A percentile compares a stretch with the other conserved stretches of the same genome.
These are phyloP conservation scores for Neocatenulostroma microsporum DNA, from an alignment of 2,329 filamentous ascomycete genomes.

Conservation along the genomic window DNA sequence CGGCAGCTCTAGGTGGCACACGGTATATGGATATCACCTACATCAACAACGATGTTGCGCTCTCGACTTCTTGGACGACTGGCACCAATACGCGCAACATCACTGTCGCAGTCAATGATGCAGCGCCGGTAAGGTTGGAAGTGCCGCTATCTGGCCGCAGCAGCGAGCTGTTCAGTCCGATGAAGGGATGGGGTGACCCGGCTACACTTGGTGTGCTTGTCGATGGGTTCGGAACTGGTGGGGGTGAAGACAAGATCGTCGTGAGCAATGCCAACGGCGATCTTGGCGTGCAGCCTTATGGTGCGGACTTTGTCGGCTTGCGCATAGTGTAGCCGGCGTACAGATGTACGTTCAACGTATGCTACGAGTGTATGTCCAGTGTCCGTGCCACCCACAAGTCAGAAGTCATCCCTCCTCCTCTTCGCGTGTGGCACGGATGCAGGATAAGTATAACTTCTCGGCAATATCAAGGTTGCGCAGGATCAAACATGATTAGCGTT, in stretches of 20 bases:
- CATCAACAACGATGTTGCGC: slow-evolving; percentile 47
- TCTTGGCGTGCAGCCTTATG: slow-evolving; percentile 24
- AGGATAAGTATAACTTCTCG: no score
- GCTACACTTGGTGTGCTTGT: slow-evolving; percentile 40
- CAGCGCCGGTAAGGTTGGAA: slow-evolving; percentile 38
- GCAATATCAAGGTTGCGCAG: no score
- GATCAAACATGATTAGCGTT: no score
- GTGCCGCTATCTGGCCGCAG: slow-evolving; percentile 39
- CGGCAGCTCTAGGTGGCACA: slow-evolving; percentile 21
- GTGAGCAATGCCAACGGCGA: slow-evolving; percentile 23
- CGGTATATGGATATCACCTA: slow-evolving; percentile 44
- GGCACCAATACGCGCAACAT: slow-evolving; percentile 46
- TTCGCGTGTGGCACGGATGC: no score
- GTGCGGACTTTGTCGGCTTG: slow-evolving; percentile 41
- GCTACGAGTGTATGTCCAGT: no score
- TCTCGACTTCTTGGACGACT: slow-evolving; percentile 36
- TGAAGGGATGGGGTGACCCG: slow-evolving; percentile 45
- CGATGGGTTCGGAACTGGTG: slow-evolving; percentile 38
- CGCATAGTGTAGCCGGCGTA: slow-evolving; percentile 28
- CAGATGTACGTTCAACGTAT: no score
- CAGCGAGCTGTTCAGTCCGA: slow-evolving; percentile 33
- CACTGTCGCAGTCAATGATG: slow-evolving; percentile 43
- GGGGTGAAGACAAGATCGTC: slow-evolving; percentile 32
- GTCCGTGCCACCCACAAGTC: no score
- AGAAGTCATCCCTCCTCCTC: no score